Base-by-base conservation (phyloP, 1,139 yeast species). In the Scheffersomyces stambukii region DNA sequence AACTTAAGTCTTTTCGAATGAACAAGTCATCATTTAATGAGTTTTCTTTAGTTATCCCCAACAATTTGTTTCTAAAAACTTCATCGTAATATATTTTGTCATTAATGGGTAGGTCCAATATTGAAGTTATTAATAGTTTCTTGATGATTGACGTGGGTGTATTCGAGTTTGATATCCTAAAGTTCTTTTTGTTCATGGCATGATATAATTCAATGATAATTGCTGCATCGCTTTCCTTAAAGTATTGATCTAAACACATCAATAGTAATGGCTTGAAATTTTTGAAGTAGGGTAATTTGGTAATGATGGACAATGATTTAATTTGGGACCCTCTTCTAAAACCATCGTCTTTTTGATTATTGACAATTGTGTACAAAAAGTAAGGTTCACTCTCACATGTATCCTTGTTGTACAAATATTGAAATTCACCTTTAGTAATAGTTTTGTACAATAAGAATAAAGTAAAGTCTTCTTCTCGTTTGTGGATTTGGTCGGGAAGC, bases 401-500 rank as follows among this genome's bases (percentile, higher is more conserved):
- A 3, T 42, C 38, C 21, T 41, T 40, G 35, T 63, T 57, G 35
- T 44, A 58, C 19, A 60, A 37, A 45, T 67, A 69, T 41, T 64
- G 70, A 39, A 72, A 62, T 22, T 59, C 57, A 0, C 70, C 69
- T 2, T 67, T 60, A 12, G 45, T 40, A 5, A 44, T 39, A 37
- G 66, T 60, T 32, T 63, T 48, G 47, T 70, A 73, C 21, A 77
- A 56, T 33, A 76, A 55, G 39, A 76, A 75, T 17, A 76, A 55
- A 5, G 83, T 76, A 60, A 66, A 77, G 50, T 77, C 84, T 43
- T 77, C 81, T 17, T 60, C 60, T 26, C 83, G 50, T 32, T 68
- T 70, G 46, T 77, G 83, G 26, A 75, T 72, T 46, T 76, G 81
- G 36, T 71, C 72, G 0, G 84, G 84, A 23, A 77, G 54, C 78